A percentile compares a stretch with the other conserved stretches of the same genome.
phyloP scores from a whole-genome alignment of 1,284 basidiomycete species.

The Fomitiporia mediterranea region DNA sequence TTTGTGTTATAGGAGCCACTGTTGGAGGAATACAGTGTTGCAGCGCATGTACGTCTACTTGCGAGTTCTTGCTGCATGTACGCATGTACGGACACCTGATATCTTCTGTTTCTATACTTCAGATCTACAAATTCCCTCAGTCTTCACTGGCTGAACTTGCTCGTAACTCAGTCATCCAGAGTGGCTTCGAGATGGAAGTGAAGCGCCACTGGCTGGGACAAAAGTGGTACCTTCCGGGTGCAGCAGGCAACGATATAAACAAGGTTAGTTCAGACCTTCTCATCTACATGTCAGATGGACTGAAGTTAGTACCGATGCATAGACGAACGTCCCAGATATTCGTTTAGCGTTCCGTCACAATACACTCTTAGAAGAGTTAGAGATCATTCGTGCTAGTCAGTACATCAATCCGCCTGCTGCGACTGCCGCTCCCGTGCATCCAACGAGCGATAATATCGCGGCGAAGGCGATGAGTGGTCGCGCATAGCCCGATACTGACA shows the following conservation, averaged over 20 bases:
- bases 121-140: conserved; percentile 91
- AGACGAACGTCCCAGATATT: conserved; percentile 96
- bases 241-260: conserved; percentile 87
- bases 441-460: conserved; percentile 17
- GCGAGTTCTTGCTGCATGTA: not conserved
- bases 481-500: no score
- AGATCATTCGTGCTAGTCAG: conserved; percentile 46
- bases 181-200: conserved; percentile 98
- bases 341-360: conserved; percentile 86
- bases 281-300: not conserved
- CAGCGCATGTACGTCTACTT: conserved; percentile 71
- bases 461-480: conserved; percentile 21
- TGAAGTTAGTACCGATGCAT: conserved; percentile 10
- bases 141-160: conserved; percentile 86
- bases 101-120: not conserved
- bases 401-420: not conserved
- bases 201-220: conserved; percentile 96
- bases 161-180: conserved; percentile 93
- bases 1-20: conserved; percentile 69
- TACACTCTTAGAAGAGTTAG: conserved; percentile 83
- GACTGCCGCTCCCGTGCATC: conserved; percentile 3
- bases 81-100: not conserved
- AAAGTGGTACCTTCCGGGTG: conserved; percentile 86
- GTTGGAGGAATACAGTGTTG: conserved; percentile 96
- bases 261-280: conserved; percentile 49